A percentile compares a stretch with the other conserved stretches of the same genome.
phyloP scores from a whole-genome alignment of 2,329 filamentous ascomycete genomes.

The Cryphonectria japonica region DNA sequence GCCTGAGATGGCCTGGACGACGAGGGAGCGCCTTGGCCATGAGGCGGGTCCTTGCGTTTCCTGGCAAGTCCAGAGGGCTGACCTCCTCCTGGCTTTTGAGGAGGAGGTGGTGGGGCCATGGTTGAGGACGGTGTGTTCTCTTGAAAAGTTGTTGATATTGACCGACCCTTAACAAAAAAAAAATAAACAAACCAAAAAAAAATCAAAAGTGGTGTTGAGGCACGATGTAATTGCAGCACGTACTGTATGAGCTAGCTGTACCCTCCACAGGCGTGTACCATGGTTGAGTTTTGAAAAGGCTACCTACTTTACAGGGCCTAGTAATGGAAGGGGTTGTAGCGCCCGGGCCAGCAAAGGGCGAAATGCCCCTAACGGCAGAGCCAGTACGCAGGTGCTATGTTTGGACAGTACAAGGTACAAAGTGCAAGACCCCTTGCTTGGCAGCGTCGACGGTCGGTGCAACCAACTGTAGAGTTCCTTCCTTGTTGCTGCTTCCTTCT shows the following conservation, averaged over 20 bases:
- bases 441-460: slow-evolving; percentile 5
- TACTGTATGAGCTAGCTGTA: background rate
- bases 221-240: slow-evolving; percentile 1
- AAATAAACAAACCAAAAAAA: background rate
- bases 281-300: background rate
- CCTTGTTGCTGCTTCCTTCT: no score
- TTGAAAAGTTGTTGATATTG: background rate
- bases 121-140: background rate
- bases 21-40: background rate
- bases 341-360: background rate
- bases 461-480: background rate
- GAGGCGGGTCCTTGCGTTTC: slow-evolving; percentile 34
- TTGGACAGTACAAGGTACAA: background rate
- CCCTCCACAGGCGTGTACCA: no score
- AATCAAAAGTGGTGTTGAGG: background rate
- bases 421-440: background rate
- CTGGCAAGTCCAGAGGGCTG: slow-evolving; percentile 25
- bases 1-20: background rate
- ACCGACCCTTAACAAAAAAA: background rate
- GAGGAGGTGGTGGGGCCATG: slow-evolving; percentile 33
- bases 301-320: background rate
- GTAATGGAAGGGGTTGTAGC: background rate
- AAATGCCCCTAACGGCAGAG: background rate
- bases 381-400: background rate
- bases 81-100: slow-evolving; percentile 13